Evolutionary conservation across 192 early-diverging fungal species (phyloP).

Genomic region (Backusella parvicylindrica): DNA sequence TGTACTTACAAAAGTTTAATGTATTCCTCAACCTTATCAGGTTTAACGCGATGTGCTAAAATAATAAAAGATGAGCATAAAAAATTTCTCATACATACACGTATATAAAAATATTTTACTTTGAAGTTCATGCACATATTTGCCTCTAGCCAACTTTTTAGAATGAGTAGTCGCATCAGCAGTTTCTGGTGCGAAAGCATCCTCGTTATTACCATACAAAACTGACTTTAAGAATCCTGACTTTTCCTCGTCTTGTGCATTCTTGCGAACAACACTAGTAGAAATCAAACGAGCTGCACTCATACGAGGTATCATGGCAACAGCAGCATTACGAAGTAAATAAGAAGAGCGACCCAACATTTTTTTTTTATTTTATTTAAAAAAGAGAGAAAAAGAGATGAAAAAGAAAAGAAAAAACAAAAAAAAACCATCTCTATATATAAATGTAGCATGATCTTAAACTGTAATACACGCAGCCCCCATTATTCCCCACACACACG

Average conservation of each 20-base stretch:
- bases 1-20: constrained; percentile 60
- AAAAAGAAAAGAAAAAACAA: background rate
- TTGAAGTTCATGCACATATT: constrained; percentile 88
- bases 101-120: constrained; percentile 43
- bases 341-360: background rate
- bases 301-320: background rate
- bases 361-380: background rate
- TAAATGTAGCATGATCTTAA: constrained; percentile 5
- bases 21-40: constrained; percentile 86
- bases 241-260: constrained; percentile 7
- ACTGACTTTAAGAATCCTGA: background rate
- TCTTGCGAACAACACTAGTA: background rate
- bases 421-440: background rate
- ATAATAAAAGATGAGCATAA: background rate
- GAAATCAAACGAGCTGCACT: background rate
- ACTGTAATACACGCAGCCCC: background rate
- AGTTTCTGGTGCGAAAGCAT: background rate
- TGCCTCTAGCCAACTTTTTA: constrained; percentile 76
- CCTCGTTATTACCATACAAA: background rate
- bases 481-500: background rate
- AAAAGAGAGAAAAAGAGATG: background rate
- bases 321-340: background rate
- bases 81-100: no score
- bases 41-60: constrained; percentile 77
- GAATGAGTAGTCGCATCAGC: constrained; percentile 57